Evolutionary conservation across 2,329 filamentous ascomycete genomes (phyloP), one percentile per base, ranked within the genome.

Genomic region (Cercospora beticola): DNA sequence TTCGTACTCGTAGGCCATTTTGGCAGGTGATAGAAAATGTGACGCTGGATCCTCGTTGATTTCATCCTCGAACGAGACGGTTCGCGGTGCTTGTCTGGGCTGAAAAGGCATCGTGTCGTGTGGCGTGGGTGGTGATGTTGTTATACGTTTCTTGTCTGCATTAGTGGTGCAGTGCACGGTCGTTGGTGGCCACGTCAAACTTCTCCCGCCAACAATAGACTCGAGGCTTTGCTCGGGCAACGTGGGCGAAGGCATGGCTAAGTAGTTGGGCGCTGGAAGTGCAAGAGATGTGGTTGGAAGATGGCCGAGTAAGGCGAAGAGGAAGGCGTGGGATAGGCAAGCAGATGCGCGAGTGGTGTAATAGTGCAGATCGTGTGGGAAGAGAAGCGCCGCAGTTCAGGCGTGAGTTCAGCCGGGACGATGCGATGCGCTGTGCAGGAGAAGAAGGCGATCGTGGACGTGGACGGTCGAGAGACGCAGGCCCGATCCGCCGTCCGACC

Each of bases 1-100:
- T 62, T 76, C 73, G 72, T 76, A 76, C 62, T 72, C 71, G 65
- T 75, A 74, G 52, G 52, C 54, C 71, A 74, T 73, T 52, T 71
- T 65, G 36, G 73, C 68, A 16, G 75, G 74, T 36, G 76, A 76
- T 8, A 78, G 68, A 69, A 77, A 77, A 69, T 77, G 73, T 28
- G 74, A 69, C 23, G 76, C 74, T 3, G 76, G 76, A 67, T 76
- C 71, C 28, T 75, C 67, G 63, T 77, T 70, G 58, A 77, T 68
- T 59, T 77, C 75, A 68, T 74, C 72, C 66, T 76, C 73, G 67
- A 74, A 74, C 23, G 62, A 58, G 31, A 46, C 31, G 12, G 31
- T 16, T 28, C 67, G 65, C 63, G 57, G 43, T 23, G 43, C n/a
- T 40, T 31, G 56, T n/a, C 46, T 40, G 36, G 43, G 57, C 21